These are phyloP conservation scores for Lachnellula subtilissima DNA, from an alignment of 2,329 filamentous ascomycete species.

Conservation along the genomic window DNA sequence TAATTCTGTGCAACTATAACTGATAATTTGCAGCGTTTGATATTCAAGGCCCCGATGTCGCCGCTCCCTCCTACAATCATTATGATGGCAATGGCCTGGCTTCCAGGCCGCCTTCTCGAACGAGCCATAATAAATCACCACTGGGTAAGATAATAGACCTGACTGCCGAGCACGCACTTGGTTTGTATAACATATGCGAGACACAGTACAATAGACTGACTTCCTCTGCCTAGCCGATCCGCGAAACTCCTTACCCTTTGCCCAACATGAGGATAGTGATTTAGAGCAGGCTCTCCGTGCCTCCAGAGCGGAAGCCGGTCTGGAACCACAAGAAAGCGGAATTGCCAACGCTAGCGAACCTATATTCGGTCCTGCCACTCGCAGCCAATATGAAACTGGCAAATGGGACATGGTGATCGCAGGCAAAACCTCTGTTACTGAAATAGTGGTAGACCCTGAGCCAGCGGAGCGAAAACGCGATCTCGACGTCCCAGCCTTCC, in stretches of 20 bases:
- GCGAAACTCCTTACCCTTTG: slow-evolving; percentile 21
- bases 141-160: slow-evolving; percentile 48
- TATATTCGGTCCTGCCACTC: slow-evolving; percentile 56
- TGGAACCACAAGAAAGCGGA: slow-evolving; percentile 47
- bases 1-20: neutral
- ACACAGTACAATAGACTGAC: neutral
- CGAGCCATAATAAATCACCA: slow-evolving; percentile 51
- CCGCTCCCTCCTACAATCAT: slow-evolving; percentile 36
- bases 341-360: slow-evolving; percentile 38
- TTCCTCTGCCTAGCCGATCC: slow-evolving; percentile 32
- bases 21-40: slow-evolving; percentile 45
- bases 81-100: slow-evolving; percentile 30
- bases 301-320: slow-evolving; percentile 49
- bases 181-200: slow-evolving; percentile 31
- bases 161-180: slow-evolving; percentile 38
- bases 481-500: slow-evolving; percentile 46
- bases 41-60: slow-evolving; percentile 48
- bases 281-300: slow-evolving; percentile 52
- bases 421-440: slow-evolving; percentile 27
- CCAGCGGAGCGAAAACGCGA: slow-evolving; percentile 41
- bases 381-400: slow-evolving; percentile 48
- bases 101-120: slow-evolving; percentile 58
- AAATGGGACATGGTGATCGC: slow-evolving; percentile 56
- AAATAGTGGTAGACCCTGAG: slow-evolving; percentile 32
- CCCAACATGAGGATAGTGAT: slow-evolving; percentile 43